A percentile compares a stretch with the other conserved stretches of the same genome.
These are phyloP conservation scores for Colletotrichum ledebouriae DNA, from an alignment of 2,329 filamentous ascomycete species.

Conservation along the genomic window DNA sequence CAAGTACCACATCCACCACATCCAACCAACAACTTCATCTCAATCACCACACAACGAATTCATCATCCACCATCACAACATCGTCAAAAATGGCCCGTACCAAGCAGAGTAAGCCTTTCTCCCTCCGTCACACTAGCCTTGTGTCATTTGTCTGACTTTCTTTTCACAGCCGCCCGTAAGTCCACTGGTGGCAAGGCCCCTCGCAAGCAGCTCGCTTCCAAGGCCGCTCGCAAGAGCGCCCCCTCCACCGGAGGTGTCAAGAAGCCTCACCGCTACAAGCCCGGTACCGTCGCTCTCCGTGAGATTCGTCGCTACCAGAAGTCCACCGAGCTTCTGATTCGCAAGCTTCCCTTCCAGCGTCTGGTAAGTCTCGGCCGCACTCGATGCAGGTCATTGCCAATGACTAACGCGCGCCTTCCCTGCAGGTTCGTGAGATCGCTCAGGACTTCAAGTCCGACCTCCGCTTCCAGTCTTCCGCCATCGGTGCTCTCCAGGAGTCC, in stretches of 20 bases:
- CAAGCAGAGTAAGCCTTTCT: constrained; percentile 64
- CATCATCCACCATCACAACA: constrained; percentile 48
- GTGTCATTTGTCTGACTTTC: background rate
- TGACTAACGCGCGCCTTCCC: constrained; percentile 36
- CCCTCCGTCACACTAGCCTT: too few species aligned
- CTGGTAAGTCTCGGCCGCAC: constrained; percentile 68
- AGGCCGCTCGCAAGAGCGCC: constrained; percentile 98
- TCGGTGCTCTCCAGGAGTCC: constrained; percentile 97
- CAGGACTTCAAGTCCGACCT: constrained; percentile 96
- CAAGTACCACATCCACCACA: constrained; percentile 55
- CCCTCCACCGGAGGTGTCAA: constrained; percentile 97
- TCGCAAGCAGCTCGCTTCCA: constrained; percentile 98
- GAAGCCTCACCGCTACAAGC: constrained; percentile 91
- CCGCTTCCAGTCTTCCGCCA: constrained; percentile 98
- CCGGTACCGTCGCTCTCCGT: constrained; percentile 88
- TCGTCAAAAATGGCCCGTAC: constrained; percentile 71
- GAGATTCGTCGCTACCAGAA: constrained; percentile 96
- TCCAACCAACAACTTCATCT: constrained; percentile 45
- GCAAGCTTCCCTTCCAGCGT: constrained; percentile 98
- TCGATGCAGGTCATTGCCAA: background rate
- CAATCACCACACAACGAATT: constrained; percentile 45
- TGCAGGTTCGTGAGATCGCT: constrained; percentile 88
- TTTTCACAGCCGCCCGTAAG: constrained; percentile 69
- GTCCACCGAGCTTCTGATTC: constrained; percentile 89
- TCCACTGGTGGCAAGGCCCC: constrained; percentile 84